A percentile compares a stretch with the other conserved stretches of the same genome.
phyloP scores from a whole-genome alignment of 2,329 filamentous ascomycete species.

The Celoporthe dispersa region DNA sequence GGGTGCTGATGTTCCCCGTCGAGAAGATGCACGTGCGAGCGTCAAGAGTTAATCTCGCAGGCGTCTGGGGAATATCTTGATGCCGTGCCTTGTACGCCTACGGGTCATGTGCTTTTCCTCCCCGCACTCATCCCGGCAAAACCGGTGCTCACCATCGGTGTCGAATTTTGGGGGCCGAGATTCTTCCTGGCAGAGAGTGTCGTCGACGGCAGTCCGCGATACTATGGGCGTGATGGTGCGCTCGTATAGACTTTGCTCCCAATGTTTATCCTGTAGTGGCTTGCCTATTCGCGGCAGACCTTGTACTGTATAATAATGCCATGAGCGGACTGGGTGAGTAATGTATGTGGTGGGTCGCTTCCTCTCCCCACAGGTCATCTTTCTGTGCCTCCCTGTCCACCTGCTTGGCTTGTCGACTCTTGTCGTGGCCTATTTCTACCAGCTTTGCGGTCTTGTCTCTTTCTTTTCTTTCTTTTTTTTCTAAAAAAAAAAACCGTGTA shows the following conservation, averaged over 20 bases:
- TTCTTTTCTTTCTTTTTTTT: too few species aligned
- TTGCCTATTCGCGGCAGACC: background rate
- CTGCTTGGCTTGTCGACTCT: background rate
- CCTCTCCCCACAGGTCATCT: background rate
- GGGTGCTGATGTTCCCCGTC: background rate
- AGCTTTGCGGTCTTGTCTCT: background rate
- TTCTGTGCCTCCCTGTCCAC: background rate
- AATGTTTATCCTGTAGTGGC: background rate
- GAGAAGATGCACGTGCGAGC: background rate
- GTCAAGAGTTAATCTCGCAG: background rate
- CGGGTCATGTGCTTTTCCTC: background rate
- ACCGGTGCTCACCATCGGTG: background rate
- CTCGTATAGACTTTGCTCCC: background rate
- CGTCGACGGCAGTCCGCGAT: background rate
- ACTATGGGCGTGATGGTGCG: background rate
- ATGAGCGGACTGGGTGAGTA: background rate
- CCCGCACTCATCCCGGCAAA: background rate
- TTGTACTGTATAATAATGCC: background rate
- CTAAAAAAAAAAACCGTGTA: too few species aligned
- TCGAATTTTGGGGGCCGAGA: background rate
- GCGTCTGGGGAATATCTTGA: background rate
- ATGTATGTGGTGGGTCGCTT: background rate
- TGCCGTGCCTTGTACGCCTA: background rate
- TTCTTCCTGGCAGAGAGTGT: background rate
- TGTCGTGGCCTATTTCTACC: background rate